Evolutionary conservation across 208 protist genomes (phyloP).

Genomic region (Crithidia mellificae): DNA sequence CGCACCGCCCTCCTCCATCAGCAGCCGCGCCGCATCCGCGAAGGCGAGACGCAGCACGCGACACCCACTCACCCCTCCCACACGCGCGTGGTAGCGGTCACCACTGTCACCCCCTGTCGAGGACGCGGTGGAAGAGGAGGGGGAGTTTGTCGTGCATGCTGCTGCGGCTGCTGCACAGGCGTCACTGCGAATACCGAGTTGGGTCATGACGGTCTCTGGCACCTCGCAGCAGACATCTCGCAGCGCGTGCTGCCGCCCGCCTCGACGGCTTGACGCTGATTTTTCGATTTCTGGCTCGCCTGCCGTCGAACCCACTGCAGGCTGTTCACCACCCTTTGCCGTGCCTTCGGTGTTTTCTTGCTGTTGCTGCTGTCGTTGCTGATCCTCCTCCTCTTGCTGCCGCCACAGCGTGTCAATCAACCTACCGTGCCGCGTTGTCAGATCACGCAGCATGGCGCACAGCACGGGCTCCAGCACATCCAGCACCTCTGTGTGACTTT

Average conservation of each 20-base stretch:
- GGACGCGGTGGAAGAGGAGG: neutral
- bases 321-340: neutral
- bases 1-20: constrained; percentile 3
- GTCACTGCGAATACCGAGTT: constrained; percentile 11
- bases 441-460: constrained; percentile 90
- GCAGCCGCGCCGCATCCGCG: constrained; percentile 18
- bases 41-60: constrained; percentile 32
- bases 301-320: neutral
- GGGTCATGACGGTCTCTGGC: constrained; percentile 1
- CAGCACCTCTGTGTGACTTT: constrained; percentile 97
- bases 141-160: too few relatives aligned
- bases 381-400: constrained; percentile 9
- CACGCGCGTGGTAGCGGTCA: constrained; percentile 21
- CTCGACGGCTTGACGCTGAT: neutral
- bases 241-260: neutral
- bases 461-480: constrained; percentile 94
- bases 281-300: too few relatives aligned
- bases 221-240: constrained; percentile 32
- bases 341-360: neutral
- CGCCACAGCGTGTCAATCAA: constrained; percentile 18
- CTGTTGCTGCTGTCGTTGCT: neutral
- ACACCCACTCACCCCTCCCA: constrained; percentile 16
- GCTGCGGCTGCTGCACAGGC: neutral
- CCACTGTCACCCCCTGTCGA: neutral
- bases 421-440: constrained; percentile 44